phyloP scores from a whole-genome alignment of 2,329 filamentous ascomycete genomes.

The Pyrenophora graminea region DNA sequence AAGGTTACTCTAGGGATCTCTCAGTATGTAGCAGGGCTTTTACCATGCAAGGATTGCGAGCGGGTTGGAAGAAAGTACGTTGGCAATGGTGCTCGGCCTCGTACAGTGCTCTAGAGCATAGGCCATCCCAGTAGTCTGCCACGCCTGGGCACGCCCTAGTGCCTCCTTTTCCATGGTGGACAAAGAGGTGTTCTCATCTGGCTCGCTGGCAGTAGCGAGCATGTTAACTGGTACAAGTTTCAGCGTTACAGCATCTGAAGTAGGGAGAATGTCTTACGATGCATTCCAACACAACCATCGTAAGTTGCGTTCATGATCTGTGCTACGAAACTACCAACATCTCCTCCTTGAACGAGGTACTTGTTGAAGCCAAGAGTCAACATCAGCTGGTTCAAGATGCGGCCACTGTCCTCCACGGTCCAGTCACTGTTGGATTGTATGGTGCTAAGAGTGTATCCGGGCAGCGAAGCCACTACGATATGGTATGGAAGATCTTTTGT shows the following conservation, averaged over 20 bases:
- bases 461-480: conserved; percentile 61
- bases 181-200: conserved; percentile 23
- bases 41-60: conserved; percentile 62
- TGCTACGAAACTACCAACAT: conserved; percentile 56
- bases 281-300: conserved; percentile 54
- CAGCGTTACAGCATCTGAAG: not conserved
- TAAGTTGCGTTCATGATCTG: conserved; percentile 48
- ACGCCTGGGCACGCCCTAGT: conserved; percentile 31
- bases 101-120: conserved; percentile 61
- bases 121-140: conserved; percentile 50
- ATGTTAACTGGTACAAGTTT: conserved; percentile 34
- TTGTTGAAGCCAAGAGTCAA: conserved; percentile 58
- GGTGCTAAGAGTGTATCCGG: conserved; percentile 60
- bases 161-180: conserved; percentile 23
- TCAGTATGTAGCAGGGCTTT: not conserved
- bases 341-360: conserved; percentile 63
- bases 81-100: conserved; percentile 60
- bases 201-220: conserved; percentile 10
- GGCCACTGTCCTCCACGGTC: conserved; percentile 45
- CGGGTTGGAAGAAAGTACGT: conserved; percentile 59
- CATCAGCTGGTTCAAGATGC: conserved; percentile 60
- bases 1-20: not conserved
- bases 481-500: conserved; percentile 60
- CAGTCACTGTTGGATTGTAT: conserved; percentile 55
- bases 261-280: conserved; percentile 25